Conservation (phyloP, 192 early-diverging fungal genomes). For the Linnemannia schmuckeri region DNA sequence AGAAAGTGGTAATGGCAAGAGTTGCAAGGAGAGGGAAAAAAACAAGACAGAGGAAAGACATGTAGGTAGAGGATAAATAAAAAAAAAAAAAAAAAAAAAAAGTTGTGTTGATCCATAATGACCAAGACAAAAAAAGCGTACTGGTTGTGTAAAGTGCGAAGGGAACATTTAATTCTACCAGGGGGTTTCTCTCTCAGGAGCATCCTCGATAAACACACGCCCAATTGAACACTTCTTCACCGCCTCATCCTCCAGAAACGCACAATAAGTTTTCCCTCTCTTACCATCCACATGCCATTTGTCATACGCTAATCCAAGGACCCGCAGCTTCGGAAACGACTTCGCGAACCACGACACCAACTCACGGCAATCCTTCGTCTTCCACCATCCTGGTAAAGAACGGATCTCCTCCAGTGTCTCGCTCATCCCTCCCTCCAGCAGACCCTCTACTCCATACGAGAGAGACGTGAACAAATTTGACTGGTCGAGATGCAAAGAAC, state of each 20-base stretch:
- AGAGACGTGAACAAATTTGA: neutral
- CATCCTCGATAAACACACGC: neutral
- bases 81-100: neutral
- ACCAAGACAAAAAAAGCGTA: too few relatives aligned
- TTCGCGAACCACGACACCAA: neutral
- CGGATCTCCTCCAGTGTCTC: constrained; percentile 1
- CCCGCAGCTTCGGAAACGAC: neutral
- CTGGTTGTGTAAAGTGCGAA: too few relatives aligned
- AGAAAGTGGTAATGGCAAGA: too few relatives aligned
- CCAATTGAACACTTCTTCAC: neutral
- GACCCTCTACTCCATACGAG: neutral
- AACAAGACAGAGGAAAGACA: too few relatives aligned
- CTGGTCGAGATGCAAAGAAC: neutral
- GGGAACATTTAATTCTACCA: too few relatives aligned
- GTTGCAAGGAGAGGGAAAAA: too few relatives aligned
- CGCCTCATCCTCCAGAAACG: neutral
- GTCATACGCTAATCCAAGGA: neutral
- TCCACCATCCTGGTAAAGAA: neutral
- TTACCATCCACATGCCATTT: constrained; percentile 5
- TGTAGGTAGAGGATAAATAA: neutral
- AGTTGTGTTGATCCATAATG: too few relatives aligned
- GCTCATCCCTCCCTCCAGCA: neutral
- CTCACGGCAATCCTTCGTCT: neutral
- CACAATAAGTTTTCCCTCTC: neutral
- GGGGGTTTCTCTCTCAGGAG: neutral